A percentile compares a stretch with the other conserved stretches of the same genome.
These are phyloP conservation scores for Bidens hawaiensis DNA, from an alignment of 140 eudicot species.

Conservation along the genomic window DNA sequence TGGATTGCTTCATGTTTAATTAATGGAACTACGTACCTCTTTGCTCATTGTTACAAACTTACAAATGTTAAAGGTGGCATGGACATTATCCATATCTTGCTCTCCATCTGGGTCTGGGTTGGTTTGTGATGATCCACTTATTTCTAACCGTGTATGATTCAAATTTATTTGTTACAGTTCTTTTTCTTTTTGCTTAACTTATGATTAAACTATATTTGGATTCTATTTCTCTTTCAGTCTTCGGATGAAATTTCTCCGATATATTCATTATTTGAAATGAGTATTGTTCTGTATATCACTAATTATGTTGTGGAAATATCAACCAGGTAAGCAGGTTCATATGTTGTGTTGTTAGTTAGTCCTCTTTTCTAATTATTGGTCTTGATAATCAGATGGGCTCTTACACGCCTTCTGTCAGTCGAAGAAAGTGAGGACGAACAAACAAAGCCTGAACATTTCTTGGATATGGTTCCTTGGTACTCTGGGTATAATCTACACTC, in stretches of 20 bases:
- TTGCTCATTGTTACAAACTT: not conserved
- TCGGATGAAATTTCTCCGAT: conserved; percentile 89
- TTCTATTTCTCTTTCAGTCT: conserved; percentile 34
- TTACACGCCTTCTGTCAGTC: conserved; percentile 70
- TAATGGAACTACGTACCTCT: not conserved
- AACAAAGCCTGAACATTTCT: conserved; percentile 66
- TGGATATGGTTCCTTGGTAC: conserved; percentile 99
- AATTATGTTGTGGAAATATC: conserved; percentile 88
- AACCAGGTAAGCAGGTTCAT: conserved; percentile 53
- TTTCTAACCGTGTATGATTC: conserved; percentile 96
- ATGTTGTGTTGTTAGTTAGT: not conserved
- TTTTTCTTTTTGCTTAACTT: too few species aligned
- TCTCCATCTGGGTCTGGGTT: conserved; percentile 75
- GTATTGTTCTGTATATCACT: conserved; percentile 84
- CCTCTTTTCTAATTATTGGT: conserved; percentile 2
- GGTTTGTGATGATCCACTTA: conserved; percentile 82
- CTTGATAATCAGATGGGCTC: conserved; percentile 79
- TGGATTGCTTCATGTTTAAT: not conserved
- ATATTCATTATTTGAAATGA: conserved; percentile 88
- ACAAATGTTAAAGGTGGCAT: too few species aligned
- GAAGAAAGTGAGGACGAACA: conserved; percentile 65
- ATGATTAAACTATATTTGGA: conserved; percentile 1
- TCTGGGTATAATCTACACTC: conserved; percentile 58
- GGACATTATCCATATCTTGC: conserved; percentile 41
- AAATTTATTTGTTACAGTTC: conserved; percentile 53